phyloP scores from a whole-genome alignment of 2,329 filamentous ascomycete genomes.

The Huntiella decipiens region DNA sequence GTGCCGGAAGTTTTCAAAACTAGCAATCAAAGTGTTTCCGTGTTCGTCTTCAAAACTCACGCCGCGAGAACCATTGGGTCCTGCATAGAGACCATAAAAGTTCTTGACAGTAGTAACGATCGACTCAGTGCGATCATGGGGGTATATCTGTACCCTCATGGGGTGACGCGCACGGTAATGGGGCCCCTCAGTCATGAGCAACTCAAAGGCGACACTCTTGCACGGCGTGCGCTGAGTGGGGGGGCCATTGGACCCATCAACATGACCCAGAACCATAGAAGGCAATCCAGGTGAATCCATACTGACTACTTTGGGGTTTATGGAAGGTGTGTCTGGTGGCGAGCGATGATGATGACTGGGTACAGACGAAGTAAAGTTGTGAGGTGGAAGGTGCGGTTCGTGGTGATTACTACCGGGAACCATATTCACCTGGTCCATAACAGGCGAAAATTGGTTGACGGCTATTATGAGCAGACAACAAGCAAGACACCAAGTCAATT shows the following conservation, averaged over 20 bases:
- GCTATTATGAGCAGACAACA: neutral
- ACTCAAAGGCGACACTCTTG: slow-evolving; percentile 65
- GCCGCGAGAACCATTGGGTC: slow-evolving; percentile 47
- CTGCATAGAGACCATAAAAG: slow-evolving; percentile 90
- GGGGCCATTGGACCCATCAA: slow-evolving; percentile 1
- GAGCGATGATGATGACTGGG: slow-evolving; percentile 4
- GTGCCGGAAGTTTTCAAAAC: slow-evolving; percentile 87
- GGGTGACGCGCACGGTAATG: slow-evolving; percentile 56
- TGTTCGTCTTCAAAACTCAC: slow-evolving; percentile 88
- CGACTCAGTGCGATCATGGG: slow-evolving; percentile 89
- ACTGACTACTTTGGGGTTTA: neutral
- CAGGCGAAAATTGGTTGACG: neutral
- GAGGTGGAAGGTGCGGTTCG: slow-evolving; percentile 5
- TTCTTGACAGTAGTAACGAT: slow-evolving; percentile 98
- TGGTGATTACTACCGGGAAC: slow-evolving; percentile 4
- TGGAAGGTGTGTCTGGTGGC: neutral
- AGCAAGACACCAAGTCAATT: no score
- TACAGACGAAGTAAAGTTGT: slow-evolving; percentile 5
- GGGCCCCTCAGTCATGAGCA: slow-evolving; percentile 43
- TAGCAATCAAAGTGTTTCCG: slow-evolving; percentile 79
- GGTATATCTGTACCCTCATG: slow-evolving; percentile 80
- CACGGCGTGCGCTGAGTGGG: slow-evolving; percentile 15
- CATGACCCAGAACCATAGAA: slow-evolving; percentile 3
- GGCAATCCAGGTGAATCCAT: slow-evolving; percentile 10
- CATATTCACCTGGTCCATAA: slow-evolving; percentile 9